Conservation (phyloP, 768 basidiomycete genomes). For the Hygrocybe coccinea region DNA sequence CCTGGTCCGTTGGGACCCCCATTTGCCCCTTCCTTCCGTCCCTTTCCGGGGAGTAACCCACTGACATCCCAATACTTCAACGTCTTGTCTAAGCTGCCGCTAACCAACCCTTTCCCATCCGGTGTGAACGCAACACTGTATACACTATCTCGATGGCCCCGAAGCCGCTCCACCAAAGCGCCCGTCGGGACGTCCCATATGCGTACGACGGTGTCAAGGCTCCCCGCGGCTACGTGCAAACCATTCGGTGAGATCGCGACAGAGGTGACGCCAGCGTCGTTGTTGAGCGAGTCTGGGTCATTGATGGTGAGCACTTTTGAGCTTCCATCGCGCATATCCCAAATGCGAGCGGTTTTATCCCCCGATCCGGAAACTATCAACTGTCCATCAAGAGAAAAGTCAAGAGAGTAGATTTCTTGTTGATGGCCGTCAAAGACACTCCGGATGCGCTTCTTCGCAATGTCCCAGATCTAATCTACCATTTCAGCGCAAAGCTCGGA, state of each 20-base stretch:
- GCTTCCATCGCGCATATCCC: conserved; percentile 25
- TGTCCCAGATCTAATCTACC: conserved; percentile 76
- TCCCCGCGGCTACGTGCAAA: conserved; percentile 46
- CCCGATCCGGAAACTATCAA: conserved; percentile 79
- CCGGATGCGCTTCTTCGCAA: conserved; percentile 65
- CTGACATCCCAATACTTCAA: conserved; percentile 85
- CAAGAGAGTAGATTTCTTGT: conserved; percentile 91
- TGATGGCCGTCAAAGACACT: conserved; percentile 77
- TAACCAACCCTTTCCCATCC: conserved; percentile 85
- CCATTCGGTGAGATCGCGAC: conserved; percentile 78
- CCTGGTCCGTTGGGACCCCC: conserved; percentile 28
- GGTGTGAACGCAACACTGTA: conserved; percentile 91
- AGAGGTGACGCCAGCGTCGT: conserved; percentile 63
- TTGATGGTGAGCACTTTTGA: conserved; percentile 46
- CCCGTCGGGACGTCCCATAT: conserved; percentile 62
- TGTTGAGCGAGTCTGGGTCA: conserved; percentile 42
- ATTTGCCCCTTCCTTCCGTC: conserved; percentile 44
- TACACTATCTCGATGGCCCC: conserved; percentile 79
- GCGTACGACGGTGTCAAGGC: conserved; percentile 56
- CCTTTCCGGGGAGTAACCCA: conserved; percentile 59
- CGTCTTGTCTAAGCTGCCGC: conserved; percentile 87
- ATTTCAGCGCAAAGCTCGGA: conserved; percentile 4
- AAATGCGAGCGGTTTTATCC: conserved; percentile 35
- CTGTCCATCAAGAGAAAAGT: conserved; percentile 73
- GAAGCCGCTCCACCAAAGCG: conserved; percentile 63